Conservation (phyloP, 495 filamentous ascomycete genomes). For the Aspergillus haitiensis region DNA sequence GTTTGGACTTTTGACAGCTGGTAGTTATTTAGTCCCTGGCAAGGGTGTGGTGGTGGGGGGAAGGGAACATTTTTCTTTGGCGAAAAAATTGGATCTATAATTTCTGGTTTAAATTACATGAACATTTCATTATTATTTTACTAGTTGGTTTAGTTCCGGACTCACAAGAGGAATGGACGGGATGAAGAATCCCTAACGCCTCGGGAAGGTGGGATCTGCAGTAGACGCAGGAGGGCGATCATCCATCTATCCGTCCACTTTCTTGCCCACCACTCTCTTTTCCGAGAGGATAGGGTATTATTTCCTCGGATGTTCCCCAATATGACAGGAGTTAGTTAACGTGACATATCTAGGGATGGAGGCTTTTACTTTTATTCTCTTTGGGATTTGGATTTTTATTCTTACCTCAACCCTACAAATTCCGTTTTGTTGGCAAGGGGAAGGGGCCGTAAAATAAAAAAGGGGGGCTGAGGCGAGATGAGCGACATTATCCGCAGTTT, state of each 20-base stretch:
- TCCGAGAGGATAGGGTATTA: constrained; percentile 14
- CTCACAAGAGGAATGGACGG: neutral
- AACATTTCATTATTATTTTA: neutral
- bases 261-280: neutral
- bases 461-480: no score
- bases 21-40: no score
- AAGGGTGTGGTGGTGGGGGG: no score
- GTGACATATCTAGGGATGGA: constrained; percentile 2
- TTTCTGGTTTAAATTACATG: no score
- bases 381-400: neutral
- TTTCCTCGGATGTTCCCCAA: constrained; percentile 18
- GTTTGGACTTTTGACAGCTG: no score
- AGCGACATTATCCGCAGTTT: no score
- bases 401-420: neutral
- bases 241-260: constrained; percentile 4
- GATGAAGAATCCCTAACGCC: constrained; percentile 2
- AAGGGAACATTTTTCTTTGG: no score
- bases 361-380: neutral
- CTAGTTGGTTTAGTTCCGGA: neutral
- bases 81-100: no score
- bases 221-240: constrained; percentile 24
- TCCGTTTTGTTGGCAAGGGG: no score
- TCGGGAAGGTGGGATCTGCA: constrained; percentile 18
- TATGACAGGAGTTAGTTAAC: constrained; percentile 3
- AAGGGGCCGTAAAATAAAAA: no score